phyloP scores from a whole-genome alignment of 192 early-diverging fungal genomes.

The Coemansia sp. region DNA sequence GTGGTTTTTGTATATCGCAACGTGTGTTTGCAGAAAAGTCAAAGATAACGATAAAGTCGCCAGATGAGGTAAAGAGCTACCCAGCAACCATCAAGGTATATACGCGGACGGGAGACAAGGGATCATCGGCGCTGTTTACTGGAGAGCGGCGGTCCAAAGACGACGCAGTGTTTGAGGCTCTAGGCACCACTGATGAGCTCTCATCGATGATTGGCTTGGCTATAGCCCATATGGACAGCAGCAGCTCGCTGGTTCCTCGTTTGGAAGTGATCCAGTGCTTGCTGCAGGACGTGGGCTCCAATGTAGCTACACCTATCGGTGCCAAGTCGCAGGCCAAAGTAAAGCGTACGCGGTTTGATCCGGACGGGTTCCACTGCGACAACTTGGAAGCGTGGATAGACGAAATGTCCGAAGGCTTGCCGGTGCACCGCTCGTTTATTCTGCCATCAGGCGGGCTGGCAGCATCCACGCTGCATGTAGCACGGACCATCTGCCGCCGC shows the following conservation, averaged over 20 bases:
- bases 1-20: no score
- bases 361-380: constrained; percentile 57
- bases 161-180: constrained; percentile 86
- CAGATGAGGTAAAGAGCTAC: constrained; percentile 49
- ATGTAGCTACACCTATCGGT: constrained; percentile 80
- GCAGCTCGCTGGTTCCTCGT: constrained; percentile 16
- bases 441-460: constrained; percentile 87
- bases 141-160: constrained; percentile 87
- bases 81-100: constrained; percentile 70
- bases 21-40: no score
- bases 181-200: constrained; percentile 88
- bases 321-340: constrained; percentile 59
- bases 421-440: constrained; percentile 80
- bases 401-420: constrained; percentile 64
- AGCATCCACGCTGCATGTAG: constrained; percentile 77
- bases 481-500: constrained; percentile 78
- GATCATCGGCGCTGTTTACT: constrained; percentile 82
- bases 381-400: constrained; percentile 88
- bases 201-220: constrained; percentile 57
- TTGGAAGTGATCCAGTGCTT: constrained; percentile 80
- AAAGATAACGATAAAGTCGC: constrained; percentile 25
- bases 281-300: constrained; percentile 87
- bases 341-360: constrained; percentile 75
- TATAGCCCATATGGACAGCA: constrained; percentile 34
- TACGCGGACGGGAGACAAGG: constrained; percentile 93